Evolutionary conservation across 495 filamentous ascomycete species (phyloP).

Genomic region (Penicillium mononematosum): DNA sequence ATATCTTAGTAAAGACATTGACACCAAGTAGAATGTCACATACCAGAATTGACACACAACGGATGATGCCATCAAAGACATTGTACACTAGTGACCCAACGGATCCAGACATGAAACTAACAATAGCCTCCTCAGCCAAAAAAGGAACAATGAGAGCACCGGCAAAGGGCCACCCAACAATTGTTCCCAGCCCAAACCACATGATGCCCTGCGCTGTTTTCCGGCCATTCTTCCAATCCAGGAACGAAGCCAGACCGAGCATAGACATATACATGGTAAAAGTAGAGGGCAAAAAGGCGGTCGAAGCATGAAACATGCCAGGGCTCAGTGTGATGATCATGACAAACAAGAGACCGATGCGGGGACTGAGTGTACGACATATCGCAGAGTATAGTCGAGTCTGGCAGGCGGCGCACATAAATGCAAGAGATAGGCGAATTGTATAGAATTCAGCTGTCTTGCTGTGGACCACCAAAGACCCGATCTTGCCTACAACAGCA

Average conservation of each 20-base stretch:
- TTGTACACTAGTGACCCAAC: constrained; percentile 55
- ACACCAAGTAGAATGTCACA: constrained; percentile 26
- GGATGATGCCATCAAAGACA: constrained; percentile 63
- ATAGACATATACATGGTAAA: constrained; percentile 96
- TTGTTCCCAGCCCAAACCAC: constrained; percentile 87
- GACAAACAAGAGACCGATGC: constrained; percentile 81
- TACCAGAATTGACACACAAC: constrained; percentile 70
- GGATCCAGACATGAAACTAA: constrained; percentile 59
- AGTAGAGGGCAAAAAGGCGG: constrained; percentile 85
- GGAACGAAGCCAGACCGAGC: constrained; percentile 81
- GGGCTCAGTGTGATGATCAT: constrained; percentile 72
- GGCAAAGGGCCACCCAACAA: constrained; percentile 95
- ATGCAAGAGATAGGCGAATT: constrained; percentile 69
- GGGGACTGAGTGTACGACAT: constrained; percentile 67
- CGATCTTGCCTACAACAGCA: constrained; percentile 64
- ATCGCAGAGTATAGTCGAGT: constrained; percentile 75
- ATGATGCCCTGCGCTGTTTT: constrained; percentile 79
- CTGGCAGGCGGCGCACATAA: constrained; percentile 76
- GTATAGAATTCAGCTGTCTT: constrained; percentile 82
- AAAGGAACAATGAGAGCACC: constrained; percentile 80
- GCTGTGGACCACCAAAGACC: constrained; percentile 56
- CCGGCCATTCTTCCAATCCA: constrained; percentile 75
- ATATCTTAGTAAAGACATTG: constrained; percentile 24
- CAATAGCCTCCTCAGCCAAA: constrained; percentile 68
- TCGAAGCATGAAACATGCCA: constrained; percentile 89